Conservation (phyloP, 768 basidiomycete species). For the Leccinum fibrillosum region DNA sequence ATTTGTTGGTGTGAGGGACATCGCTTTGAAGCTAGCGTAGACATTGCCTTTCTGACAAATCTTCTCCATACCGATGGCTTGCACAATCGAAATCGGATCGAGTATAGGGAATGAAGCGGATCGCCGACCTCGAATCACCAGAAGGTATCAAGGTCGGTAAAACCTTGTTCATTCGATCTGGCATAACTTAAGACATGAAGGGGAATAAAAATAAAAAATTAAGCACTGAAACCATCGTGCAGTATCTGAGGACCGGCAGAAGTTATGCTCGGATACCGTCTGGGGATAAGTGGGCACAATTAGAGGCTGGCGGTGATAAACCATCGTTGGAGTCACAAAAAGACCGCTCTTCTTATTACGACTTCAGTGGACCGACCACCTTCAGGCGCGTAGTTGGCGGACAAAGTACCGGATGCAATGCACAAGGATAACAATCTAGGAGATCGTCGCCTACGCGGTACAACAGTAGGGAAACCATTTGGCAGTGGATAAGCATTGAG, state of each 20-base stretch:
- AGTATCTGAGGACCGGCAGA: background rate
- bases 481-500: no score
- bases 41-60: background rate
- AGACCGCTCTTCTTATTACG: no score
- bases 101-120: background rate
- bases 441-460: background rate
- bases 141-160: no score
- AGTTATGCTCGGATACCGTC: background rate
- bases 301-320: background rate
- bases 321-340: background rate
- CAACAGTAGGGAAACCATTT: background rate
- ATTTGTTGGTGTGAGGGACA: background rate
- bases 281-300: background rate
- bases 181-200: background rate
- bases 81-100: background rate
- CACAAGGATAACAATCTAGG: conserved; percentile 1
- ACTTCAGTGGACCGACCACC: background rate
- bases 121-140: background rate
- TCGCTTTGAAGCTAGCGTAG: background rate
- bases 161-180: background rate
- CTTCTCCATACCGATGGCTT: background rate
- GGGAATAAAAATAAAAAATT: background rate
- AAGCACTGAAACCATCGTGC: background rate
- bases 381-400: background rate
- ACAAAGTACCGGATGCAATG: background rate